Evolutionary conservation across 1,284 basidiomycete genomes (phyloP), one percentile per base, ranked within the genome.

Genomic region (Tilletia indica): DNA sequence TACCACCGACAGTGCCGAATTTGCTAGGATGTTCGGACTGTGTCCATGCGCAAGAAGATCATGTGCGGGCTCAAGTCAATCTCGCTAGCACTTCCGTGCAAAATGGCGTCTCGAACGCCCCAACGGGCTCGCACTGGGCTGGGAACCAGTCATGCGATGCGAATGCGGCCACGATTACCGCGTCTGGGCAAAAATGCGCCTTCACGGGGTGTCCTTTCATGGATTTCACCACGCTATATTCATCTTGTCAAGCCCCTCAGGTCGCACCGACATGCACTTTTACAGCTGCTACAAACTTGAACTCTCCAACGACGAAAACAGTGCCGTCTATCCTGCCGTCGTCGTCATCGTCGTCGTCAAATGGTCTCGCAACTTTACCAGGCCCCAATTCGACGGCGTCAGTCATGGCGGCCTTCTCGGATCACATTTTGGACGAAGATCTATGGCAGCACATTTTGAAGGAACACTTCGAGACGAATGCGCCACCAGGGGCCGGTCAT

Each of bases 21-120:
- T n/a, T 63, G 14, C 58, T 31, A 63, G 58, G 36, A 1, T 63
- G 58, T 31, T 31, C 58, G 9, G 58, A 63, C 58, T 63, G 58
- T 31, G 36, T 31, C 36, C 4, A 36, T 9, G 58, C 58, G 58
- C 58, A 63, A 9, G 14, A 63, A 31, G 25, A 63, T 9, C 58
- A 63, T 36, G 58, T 31, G 5, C 58, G 58, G 12, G 21, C 58
- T 9, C 21, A 63, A 25, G 16, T 6, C 51, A 45, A 14, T 45
- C 42, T 45, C 9, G 42, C 9, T 45, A 45, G 42, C 42, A 45
- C 42, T 9, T 9, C 42, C 1, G 3, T 45, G 42, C 42, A 45
- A 14, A 45, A 8, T 3, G 42, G 42, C 9, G 14, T 45, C 9
- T 8, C 42, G 42, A 45, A 45, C 14, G 42, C 9, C 6, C 14